These are phyloP conservation scores for Hyaloperonospora brassicae DNA, from an alignment of 352 stramenopile genomes.

Conservation along the genomic window DNA sequence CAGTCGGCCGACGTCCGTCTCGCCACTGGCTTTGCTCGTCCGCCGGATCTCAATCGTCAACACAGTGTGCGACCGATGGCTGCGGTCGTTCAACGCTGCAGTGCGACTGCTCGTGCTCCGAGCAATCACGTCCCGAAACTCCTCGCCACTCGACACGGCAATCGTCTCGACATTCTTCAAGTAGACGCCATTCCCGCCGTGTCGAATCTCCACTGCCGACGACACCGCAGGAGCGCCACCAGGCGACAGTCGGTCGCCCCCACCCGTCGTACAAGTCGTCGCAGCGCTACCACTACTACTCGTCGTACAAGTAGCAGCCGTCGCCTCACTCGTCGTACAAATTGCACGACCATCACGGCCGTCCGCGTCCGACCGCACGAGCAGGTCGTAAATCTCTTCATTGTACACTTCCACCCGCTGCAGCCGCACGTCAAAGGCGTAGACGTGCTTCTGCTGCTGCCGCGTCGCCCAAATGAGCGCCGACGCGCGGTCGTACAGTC, in stretches of 20 bases:
- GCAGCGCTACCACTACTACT: background rate
- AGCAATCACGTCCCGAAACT: conserved; percentile 34
- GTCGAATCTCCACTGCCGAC: conserved; percentile 57
- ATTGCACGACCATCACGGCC: background rate
- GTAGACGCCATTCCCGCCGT: conserved; percentile 58
- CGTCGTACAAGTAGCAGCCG: background rate
- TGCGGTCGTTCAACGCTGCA: conserved; percentile 29
- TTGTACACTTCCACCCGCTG: conserved; percentile 85
- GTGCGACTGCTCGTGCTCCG: conserved; percentile 30
- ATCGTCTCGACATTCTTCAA: conserved; percentile 57
- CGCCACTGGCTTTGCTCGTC: conserved; percentile 36
- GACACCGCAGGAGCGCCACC: conserved; percentile 24
- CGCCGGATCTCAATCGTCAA: conserved; percentile 49
- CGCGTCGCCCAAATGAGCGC: conserved; percentile 37
- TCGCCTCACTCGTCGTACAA: conserved; percentile 3
- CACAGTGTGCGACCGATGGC: conserved; percentile 52
- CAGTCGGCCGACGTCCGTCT: conserved; percentile 36
- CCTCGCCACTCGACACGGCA: conserved; percentile 22
- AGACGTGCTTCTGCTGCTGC: conserved; percentile 37
- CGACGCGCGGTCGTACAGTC: conserved; percentile 37
- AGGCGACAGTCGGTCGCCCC: conserved; percentile 20
- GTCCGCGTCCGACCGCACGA: conserved; percentile 13
- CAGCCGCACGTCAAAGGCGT: conserved; percentile 39
- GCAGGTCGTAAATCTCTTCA: conserved; percentile 75
- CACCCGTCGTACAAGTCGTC: conserved; percentile 1